A percentile compares a stretch with the other conserved stretches of the same genome.
These are phyloP conservation scores for Colletotrichum cordylinicola DNA, from an alignment of 2,329 filamentous ascomycete species.

Conservation along the genomic window DNA sequence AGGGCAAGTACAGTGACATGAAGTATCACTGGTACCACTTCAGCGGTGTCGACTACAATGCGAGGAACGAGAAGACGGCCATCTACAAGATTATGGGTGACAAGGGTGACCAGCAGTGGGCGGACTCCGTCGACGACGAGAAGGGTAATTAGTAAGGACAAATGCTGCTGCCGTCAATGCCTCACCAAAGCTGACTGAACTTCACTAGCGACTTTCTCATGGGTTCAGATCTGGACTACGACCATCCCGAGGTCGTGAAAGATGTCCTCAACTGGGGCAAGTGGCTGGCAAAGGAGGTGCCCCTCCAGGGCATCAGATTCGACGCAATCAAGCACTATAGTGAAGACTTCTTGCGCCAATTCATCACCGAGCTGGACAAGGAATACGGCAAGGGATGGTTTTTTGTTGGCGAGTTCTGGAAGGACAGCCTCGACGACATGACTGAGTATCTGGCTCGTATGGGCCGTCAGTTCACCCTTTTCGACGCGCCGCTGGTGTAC, in stretches of 20 bases:
- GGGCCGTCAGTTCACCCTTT: slow-evolving; percentile 64
- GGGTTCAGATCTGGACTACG: slow-evolving; percentile 74
- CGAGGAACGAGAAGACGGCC: slow-evolving; percentile 60
- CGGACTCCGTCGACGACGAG: slow-evolving; percentile 59
- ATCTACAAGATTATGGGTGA: slow-evolving; percentile 72
- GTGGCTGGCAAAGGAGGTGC: slow-evolving; percentile 68
- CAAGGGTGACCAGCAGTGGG: slow-evolving; percentile 65
- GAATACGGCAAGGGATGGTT: slow-evolving; percentile 43
- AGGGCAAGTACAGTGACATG: slow-evolving; percentile 64
- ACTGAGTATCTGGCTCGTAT: slow-evolving; percentile 43
- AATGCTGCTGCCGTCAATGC: slow-evolving; percentile 28
- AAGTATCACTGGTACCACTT: slow-evolving; percentile 77
- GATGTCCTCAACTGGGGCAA: slow-evolving; percentile 72
- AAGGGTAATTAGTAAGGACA: slow-evolving; percentile 66
- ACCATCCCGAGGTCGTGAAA: slow-evolving; percentile 64
- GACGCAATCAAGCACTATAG: slow-evolving; percentile 79
- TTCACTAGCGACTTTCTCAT: slow-evolving; percentile 71
- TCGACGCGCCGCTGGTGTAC: slow-evolving; percentile 73
- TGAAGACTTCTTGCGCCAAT: slow-evolving; percentile 69
- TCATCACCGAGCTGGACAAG: slow-evolving; percentile 62
- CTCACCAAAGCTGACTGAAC: slow-evolving; percentile 51
- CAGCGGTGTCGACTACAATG: slow-evolving; percentile 72
- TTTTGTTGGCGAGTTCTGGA: slow-evolving; percentile 45
- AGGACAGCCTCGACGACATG: slow-evolving; percentile 41
- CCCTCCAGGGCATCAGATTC: slow-evolving; percentile 70